phyloP scores from a whole-genome alignment of 1,284 basidiomycete genomes.

The Pseudozyma flocculosa region DNA sequence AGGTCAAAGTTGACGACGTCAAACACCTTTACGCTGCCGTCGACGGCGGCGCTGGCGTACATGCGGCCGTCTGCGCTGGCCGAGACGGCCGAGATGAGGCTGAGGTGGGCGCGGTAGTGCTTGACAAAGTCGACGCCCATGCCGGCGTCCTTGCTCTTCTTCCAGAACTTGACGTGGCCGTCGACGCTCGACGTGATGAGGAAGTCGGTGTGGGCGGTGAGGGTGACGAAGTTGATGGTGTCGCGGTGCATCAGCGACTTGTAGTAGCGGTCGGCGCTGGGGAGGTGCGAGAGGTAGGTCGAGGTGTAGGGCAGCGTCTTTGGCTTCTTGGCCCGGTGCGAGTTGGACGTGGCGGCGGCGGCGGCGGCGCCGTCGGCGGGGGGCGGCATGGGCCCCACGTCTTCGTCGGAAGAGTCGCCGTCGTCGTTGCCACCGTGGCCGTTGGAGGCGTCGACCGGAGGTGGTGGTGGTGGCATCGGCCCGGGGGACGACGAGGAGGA shows the following conservation, averaged over 20 bases:
- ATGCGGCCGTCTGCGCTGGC: conserved; percentile 90
- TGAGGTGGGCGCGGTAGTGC: conserved; percentile 75
- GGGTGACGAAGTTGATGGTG: conserved; percentile 77
- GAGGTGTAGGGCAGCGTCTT: conserved; percentile 68
- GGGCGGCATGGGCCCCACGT: conserved; percentile 13
- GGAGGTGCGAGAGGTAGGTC: conserved; percentile 86
- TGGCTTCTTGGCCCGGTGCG: conserved; percentile 65
- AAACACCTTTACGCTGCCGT: conserved; percentile 77
- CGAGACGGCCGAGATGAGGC: conserved; percentile 75
- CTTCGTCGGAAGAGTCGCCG: conserved; percentile 4
- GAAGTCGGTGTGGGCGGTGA: conserved; percentile 65
- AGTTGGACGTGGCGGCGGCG: conserved; percentile 13
- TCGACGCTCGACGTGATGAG: conserved; percentile 91
- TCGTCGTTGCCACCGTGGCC: no score
- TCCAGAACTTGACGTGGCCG: conserved; percentile 97
- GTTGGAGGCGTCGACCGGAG: not conserved
- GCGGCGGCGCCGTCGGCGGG: not conserved
- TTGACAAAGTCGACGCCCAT: conserved; percentile 58
- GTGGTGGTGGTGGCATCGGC: not conserved
- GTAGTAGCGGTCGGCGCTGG: conserved; percentile 87
- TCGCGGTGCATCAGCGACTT: conserved; percentile 99
- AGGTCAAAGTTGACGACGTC: conserved; percentile 98
- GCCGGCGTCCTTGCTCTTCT: conserved; percentile 81
- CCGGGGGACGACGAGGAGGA: not conserved
- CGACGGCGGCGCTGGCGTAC: conserved; percentile 70